phyloP scores from a whole-genome alignment of 1,284 basidiomycete genomes.

The Jaminaea rosea region DNA sequence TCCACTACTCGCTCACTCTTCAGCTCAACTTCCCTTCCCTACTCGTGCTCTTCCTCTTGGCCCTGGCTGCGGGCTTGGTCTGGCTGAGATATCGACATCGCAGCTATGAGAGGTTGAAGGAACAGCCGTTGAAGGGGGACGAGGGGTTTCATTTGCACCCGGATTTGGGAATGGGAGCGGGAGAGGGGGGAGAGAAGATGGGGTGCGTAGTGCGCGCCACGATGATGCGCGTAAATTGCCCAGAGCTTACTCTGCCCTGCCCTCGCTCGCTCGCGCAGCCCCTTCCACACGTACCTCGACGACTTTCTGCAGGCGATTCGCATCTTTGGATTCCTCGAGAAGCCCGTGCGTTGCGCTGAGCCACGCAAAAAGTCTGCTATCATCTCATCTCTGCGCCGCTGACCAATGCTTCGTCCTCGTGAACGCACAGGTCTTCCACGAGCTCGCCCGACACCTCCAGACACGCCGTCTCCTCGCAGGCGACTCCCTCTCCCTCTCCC shows the following conservation, averaged over 20 bases:
- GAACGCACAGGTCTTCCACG: slow-evolving; percentile 33
- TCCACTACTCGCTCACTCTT: slow-evolving; percentile 43
- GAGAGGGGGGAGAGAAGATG: slow-evolving; percentile 24
- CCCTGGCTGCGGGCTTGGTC: slow-evolving; percentile 24
- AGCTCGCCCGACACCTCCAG: slow-evolving; percentile 44
- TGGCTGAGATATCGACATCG: slow-evolving; percentile 49
- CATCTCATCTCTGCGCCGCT: neutral
- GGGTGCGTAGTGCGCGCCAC: too few relatives aligned
- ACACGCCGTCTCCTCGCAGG: slow-evolving; percentile 42
- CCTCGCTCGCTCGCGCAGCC: too few relatives aligned
- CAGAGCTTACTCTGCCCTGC: neutral
- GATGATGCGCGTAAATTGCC: too few relatives aligned
- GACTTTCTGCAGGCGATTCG: slow-evolving; percentile 46
- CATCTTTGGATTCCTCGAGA: slow-evolving; percentile 46
- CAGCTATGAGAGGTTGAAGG: slow-evolving; percentile 41
- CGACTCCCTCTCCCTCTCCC: slow-evolving; percentile 31
- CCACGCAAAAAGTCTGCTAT: too few relatives aligned
- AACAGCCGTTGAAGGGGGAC: slow-evolving; percentile 41
- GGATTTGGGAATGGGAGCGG: slow-evolving; percentile 28
- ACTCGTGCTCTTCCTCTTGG: slow-evolving; percentile 26
- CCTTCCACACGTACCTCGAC: slow-evolving; percentile 45
- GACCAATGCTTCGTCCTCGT: too few relatives aligned
- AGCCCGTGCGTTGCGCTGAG: slow-evolving; percentile 25
- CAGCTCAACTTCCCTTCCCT: slow-evolving; percentile 43
- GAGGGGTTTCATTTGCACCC: slow-evolving; percentile 41